Evolutionary conservation across 108 stramenopile genomes (phyloP).

Genomic region (Fragilaria crotonensis): DNA sequence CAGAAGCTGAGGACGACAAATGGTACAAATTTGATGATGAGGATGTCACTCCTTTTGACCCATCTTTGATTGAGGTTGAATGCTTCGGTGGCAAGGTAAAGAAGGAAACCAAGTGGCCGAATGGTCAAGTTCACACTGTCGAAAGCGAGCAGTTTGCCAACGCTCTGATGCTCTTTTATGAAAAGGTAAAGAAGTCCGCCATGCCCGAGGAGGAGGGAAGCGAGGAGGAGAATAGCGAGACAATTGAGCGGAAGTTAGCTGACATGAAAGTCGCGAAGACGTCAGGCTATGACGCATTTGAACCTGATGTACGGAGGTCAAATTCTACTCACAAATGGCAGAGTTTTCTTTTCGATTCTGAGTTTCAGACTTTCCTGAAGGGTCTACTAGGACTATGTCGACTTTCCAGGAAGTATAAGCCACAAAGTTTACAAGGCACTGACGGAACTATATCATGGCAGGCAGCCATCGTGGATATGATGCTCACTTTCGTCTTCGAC

Average conservation of each 20-base stretch:
- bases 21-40: constrained; percentile 98
- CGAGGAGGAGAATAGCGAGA: constrained; percentile 8
- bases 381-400: constrained; percentile 58
- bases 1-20: constrained; percentile 36
- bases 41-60: constrained; percentile 94
- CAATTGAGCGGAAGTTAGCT: neutral
- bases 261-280: constrained; percentile 7
- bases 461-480: constrained; percentile 37
- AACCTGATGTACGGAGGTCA: constrained; percentile 66
- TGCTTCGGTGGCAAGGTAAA: constrained; percentile 95
- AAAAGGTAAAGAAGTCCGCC: constrained; percentile 68
- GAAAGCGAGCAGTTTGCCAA: constrained; percentile 95
- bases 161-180: constrained; percentile 96
- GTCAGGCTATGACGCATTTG: constrained; percentile 77
- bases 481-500: constrained; percentile 66
- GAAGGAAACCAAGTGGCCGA: constrained; percentile 86
- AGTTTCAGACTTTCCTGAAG: constrained; percentile 83
- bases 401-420: constrained; percentile 1
- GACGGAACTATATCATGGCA: constrained; percentile 30
- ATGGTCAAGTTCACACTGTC: constrained; percentile 83
- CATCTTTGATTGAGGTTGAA: constrained; percentile 75
- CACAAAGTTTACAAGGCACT: constrained; percentile 2
- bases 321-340: constrained; percentile 85
- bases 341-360: constrained; percentile 83
- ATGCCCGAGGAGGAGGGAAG: constrained; percentile 12